These are phyloP conservation scores for Xylaria grammica DNA, from an alignment of 495 filamentous ascomycete genomes.

Conservation along the genomic window DNA sequence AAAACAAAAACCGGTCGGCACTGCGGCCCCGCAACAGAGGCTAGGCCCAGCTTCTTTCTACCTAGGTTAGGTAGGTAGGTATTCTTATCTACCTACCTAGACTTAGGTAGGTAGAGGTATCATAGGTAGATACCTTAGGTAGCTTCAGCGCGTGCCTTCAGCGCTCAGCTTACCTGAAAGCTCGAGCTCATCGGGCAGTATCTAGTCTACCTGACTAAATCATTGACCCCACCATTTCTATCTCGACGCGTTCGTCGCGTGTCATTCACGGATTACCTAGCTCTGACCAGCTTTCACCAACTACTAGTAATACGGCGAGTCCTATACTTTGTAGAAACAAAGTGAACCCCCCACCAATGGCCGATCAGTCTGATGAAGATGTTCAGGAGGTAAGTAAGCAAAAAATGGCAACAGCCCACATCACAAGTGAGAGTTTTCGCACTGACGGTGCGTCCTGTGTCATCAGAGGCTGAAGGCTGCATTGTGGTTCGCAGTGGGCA, in stretches of 20 bases:
- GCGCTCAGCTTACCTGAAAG: too few species aligned
- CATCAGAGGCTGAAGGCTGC: slow-evolving; percentile 84
- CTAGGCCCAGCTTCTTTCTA: neutral
- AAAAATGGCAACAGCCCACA: neutral
- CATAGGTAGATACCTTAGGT: neutral
- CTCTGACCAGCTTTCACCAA: neutral
- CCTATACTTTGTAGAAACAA: neutral
- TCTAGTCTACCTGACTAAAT: neutral
- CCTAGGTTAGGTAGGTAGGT: neutral
- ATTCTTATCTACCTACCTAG: neutral
- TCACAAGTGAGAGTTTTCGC: neutral
- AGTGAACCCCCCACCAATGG: slow-evolving; percentile 26
- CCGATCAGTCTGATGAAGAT: slow-evolving; percentile 41
- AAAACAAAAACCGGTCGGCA: slow-evolving; percentile 15
- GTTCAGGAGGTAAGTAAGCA: slow-evolving; percentile 27
- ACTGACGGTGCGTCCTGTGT: slow-evolving; percentile 3
- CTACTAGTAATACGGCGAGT: too few species aligned
- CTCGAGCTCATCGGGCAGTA: too few species aligned
- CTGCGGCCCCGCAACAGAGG: slow-evolving; percentile 12
- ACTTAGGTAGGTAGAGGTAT: too few species aligned
- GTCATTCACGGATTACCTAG: neutral
- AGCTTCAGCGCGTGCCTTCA: neutral
- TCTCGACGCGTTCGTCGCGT: slow-evolving; percentile 1
- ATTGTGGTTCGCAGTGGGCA: slow-evolving; percentile 89
- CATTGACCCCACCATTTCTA: neutral